Percentiles rank a stretch among this genome's conserved stretches.
phyloP scores from a whole-genome alignment of 768 basidiomycete genomes.

The Mycena maculata region DNA sequence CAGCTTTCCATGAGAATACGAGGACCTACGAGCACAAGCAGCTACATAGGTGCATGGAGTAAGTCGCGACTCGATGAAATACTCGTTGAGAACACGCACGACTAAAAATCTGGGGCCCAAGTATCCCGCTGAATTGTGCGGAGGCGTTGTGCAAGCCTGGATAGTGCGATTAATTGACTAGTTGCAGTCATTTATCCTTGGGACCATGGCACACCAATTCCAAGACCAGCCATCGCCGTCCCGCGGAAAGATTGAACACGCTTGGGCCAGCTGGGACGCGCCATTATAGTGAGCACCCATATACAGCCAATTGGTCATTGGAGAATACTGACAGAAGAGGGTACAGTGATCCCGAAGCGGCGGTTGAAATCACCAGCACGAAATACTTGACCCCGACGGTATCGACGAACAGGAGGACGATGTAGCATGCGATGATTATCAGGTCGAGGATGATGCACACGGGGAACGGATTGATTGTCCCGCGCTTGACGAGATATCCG shows the following conservation, averaged over 20 bases:
- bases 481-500: constrained; percentile 27
- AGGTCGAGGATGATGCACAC: constrained; percentile 36
- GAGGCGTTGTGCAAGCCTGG: constrained; percentile 35
- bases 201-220: constrained; percentile 24
- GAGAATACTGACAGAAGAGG: constrained; percentile 28
- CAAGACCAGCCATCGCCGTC: constrained; percentile 37
- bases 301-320: background rate
- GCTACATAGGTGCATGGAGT: background rate
- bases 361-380: constrained; percentile 36
- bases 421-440: constrained; percentile 35
- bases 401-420: constrained; percentile 35
- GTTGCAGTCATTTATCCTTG: no score
- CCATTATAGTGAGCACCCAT: background rate
- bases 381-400: constrained; percentile 32
- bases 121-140: constrained; percentile 36
- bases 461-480: constrained; percentile 34
- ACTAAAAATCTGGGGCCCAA: constrained; percentile 38
- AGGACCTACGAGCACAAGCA: constrained; percentile 17
- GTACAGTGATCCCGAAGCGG: constrained; percentile 35
- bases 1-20: background rate
- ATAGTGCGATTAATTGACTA: background rate
- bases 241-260: constrained; percentile 38
- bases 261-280: constrained; percentile 32
- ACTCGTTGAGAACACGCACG: constrained; percentile 16
- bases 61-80: constrained; percentile 2